Evolutionary conservation across 148 eudicot species (phyloP).

Genomic region (Chenopodium album): DNA sequence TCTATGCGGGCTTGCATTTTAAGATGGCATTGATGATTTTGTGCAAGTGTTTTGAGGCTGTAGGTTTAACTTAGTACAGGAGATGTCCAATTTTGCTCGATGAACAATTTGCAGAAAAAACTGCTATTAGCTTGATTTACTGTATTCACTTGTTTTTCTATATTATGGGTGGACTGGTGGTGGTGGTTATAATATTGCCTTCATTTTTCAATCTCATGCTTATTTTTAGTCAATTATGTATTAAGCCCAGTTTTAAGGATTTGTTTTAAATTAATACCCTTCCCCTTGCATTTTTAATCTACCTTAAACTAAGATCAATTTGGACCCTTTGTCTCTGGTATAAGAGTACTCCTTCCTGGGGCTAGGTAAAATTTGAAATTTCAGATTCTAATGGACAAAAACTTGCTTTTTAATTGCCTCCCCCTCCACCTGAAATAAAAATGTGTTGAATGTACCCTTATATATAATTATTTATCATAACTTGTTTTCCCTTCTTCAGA

Average conservation of each 20-base stretch:
- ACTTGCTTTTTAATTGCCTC: not conserved
- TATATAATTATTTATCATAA: not conserved
- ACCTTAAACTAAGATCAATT: not conserved
- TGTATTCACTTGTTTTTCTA: not conserved
- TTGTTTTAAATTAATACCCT: not conserved
- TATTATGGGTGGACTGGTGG: not conserved
- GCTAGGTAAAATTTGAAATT: no score
- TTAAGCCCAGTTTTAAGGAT: not conserved
- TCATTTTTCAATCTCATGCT: not conserved
- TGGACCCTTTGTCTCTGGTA: not conserved
- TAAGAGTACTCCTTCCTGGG: not conserved
- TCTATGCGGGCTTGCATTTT: not conserved
- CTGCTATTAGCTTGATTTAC: not conserved
- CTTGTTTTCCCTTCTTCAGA: constrained; percentile 43
- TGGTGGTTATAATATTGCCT: not conserved
- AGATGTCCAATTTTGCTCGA: not conserved
- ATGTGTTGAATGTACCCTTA: not conserved
- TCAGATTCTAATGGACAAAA: no score
- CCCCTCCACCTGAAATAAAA: not conserved
- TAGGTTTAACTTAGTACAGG: constrained; percentile 1
- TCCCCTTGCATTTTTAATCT: not conserved
- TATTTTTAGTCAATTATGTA: not conserved
- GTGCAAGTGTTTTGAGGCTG: not conserved
- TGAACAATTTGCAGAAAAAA: not conserved
- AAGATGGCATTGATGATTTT: not conserved